A percentile compares a stretch with the other conserved stretches of the same genome.
Conservation (phyloP, 2,329 filamentous ascomycete genomes). For the Calonectria crousiana region DNA sequence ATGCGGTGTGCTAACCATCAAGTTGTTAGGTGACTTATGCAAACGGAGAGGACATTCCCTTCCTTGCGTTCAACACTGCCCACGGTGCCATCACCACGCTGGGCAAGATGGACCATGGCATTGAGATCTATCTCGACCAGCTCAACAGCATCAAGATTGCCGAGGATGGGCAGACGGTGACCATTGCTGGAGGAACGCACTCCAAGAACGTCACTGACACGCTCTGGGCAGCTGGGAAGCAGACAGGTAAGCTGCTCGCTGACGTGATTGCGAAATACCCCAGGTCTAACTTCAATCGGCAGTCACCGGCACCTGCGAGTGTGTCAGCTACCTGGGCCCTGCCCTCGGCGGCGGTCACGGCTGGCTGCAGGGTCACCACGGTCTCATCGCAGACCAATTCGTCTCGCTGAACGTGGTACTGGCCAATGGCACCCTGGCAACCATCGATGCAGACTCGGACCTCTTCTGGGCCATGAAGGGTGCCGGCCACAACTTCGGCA, state of each 20-base stretch:
- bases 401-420: slow-evolving; percentile 49
- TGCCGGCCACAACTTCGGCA: slow-evolving; percentile 51
- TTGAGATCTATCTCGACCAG: slow-evolving; percentile 62
- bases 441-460: slow-evolving; percentile 41
- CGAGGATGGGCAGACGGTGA: slow-evolving; percentile 58
- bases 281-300: neutral
- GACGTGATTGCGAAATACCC: neutral
- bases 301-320: slow-evolving; percentile 44
- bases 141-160: slow-evolving; percentile 57
- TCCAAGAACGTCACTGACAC: slow-evolving; percentile 60
- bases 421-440: slow-evolving; percentile 43
- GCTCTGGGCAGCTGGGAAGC: slow-evolving; percentile 64
- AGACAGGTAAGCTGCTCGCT: slow-evolving; percentile 54
- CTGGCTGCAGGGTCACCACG: slow-evolving; percentile 45
- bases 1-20: neutral
- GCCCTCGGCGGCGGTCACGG: slow-evolving; percentile 49
- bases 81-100: slow-evolving; percentile 65
- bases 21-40: slow-evolving; percentile 54
- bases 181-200: slow-evolving; percentile 60
- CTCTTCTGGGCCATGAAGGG: slow-evolving; percentile 53
- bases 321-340: slow-evolving; percentile 46
- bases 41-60: slow-evolving; percentile 59
- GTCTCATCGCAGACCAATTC: slow-evolving; percentile 50
- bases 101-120: slow-evolving; percentile 61
- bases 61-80: slow-evolving; percentile 64